Percentiles rank a stretch among this genome's conserved stretches.
These are phyloP conservation scores for Saccharomycopsis sp. DNA, from an alignment of 805 yeast genomes.

Conservation along the genomic window DNA sequence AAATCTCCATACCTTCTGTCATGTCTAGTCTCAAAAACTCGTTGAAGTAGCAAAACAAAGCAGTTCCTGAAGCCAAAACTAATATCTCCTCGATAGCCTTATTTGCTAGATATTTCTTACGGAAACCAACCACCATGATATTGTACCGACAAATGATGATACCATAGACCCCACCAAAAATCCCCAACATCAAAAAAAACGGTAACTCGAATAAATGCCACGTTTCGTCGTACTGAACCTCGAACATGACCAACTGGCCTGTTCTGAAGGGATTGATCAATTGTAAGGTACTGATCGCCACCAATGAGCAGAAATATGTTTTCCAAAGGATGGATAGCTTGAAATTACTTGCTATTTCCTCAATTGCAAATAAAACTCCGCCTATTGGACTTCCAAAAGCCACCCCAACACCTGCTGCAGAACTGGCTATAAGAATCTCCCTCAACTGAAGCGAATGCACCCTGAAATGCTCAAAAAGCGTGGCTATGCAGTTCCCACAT, in stretches of 20 bases:
- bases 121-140: constrained; percentile 65
- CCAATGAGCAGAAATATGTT: constrained; percentile 81
- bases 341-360: constrained; percentile 72
- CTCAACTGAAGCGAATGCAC: constrained; percentile 26
- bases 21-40: constrained; percentile 77
- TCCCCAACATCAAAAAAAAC: constrained; percentile 67
- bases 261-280: constrained; percentile 86
- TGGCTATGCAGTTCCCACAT: constrained; percentile 69
- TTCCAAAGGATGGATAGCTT: constrained; percentile 81
- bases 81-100: constrained; percentile 68
- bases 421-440: constrained; percentile 76
- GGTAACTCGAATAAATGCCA: constrained; percentile 89
- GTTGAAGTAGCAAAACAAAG: constrained; percentile 75
- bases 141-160: constrained; percentile 69
- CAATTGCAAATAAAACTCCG: constrained; percentile 89
- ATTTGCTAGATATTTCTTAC: constrained; percentile 58
- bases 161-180: constrained; percentile 91
- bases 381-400: constrained; percentile 97
- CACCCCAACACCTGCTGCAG: constrained; percentile 98
- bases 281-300: constrained; percentile 78
- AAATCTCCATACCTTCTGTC: constrained; percentile 90
- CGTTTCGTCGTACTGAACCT: constrained; percentile 76
- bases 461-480: constrained; percentile 21
- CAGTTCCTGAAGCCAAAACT: constrained; percentile 58
- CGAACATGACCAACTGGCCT: constrained; percentile 89